phyloP scores from a whole-genome alignment of 495 filamentous ascomycete genomes.

The Tuber umbilicatum region DNA sequence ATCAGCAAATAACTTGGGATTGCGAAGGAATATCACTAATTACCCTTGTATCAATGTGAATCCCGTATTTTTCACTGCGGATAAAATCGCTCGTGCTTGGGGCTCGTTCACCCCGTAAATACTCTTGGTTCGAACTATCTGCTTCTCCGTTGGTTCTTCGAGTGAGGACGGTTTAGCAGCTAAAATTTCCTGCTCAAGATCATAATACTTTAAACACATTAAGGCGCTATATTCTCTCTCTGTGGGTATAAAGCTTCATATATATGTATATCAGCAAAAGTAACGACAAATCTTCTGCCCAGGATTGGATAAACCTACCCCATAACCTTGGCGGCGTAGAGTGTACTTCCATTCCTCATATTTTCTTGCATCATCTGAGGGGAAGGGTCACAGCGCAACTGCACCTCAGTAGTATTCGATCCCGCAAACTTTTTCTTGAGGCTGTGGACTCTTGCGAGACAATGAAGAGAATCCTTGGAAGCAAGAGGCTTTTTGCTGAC shows the following conservation, averaged over 20 bases:
- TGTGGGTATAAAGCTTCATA: conserved; percentile 69
- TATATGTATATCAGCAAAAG: conserved; percentile 58
- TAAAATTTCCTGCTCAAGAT: conserved; percentile 84
- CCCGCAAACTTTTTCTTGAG: conserved; percentile 68
- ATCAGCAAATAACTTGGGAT: conserved; percentile 8
- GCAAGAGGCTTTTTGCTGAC: conserved; percentile 59
- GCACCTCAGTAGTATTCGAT: conserved; percentile 58
- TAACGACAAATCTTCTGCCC: conserved; percentile 49
- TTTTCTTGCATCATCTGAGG: conserved; percentile 43
- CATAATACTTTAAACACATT: conserved; percentile 85
- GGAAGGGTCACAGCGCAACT: conserved; percentile 69
- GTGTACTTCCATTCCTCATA: conserved; percentile 40
- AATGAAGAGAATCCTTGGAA: conserved; percentile 60
- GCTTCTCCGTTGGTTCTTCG: conserved; percentile 66
- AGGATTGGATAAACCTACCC: conserved; percentile 55
- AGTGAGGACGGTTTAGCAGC: conserved; percentile 81
- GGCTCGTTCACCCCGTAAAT: conserved; percentile 81
- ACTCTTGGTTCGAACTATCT: conserved; percentile 57
- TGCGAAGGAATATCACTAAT: conserved; percentile 20
- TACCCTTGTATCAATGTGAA: conserved; percentile 93
- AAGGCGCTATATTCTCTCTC: conserved; percentile 93
- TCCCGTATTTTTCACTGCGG: conserved; percentile 86
- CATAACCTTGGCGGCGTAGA: conserved; percentile 47
- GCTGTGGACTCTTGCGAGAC: conserved; percentile 74
- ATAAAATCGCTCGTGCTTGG: conserved; percentile 86